Evolutionary conservation across 345 rosid species (phyloP).

Genomic region (Acer saccharum): DNA sequence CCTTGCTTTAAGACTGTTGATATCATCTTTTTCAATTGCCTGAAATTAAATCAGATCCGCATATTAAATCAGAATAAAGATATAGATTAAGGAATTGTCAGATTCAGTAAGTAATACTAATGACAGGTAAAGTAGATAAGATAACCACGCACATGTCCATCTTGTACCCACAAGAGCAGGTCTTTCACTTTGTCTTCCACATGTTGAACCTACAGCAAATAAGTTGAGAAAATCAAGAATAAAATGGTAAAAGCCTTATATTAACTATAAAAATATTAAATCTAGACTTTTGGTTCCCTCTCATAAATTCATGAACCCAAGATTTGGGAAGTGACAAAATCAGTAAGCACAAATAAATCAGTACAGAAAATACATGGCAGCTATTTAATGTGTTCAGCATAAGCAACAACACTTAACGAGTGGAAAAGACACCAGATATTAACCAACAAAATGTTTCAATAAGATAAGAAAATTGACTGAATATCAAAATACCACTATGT

Average conservation of each 20-base stretch:
- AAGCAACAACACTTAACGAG: neutral
- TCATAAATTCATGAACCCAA: neutral
- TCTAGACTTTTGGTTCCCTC: neutral
- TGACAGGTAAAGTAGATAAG: neutral
- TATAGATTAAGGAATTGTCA: neutral
- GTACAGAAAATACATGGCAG: neutral
- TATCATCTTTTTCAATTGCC: slow-evolving; percentile 61
- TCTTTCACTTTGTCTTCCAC: slow-evolving; percentile 79
- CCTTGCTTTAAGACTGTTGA: slow-evolving; percentile 69
- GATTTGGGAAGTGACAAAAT: neutral
- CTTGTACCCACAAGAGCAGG: slow-evolving; percentile 53
- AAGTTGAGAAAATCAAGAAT: neutral
- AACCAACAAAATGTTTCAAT: too few species aligned
- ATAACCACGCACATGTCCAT: slow-evolving; percentile 55
- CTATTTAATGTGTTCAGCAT: neutral
- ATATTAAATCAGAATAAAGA: neutral
- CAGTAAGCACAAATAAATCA: neutral
- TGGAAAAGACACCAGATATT: neutral
- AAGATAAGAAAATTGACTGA: too few species aligned
- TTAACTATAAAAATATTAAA: neutral
- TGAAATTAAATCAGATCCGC: slow-evolving; percentile 31
- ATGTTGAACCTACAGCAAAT: slow-evolving; percentile 61
- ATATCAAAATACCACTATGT: too few species aligned
- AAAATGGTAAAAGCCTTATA: neutral
- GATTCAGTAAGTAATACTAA: slow-evolving; percentile 6